Evolutionary conservation across 2,329 filamentous ascomycete species (phyloP), one percentile per base, ranked within the genome.

Genomic region (Hypoxylon sp.): DNA sequence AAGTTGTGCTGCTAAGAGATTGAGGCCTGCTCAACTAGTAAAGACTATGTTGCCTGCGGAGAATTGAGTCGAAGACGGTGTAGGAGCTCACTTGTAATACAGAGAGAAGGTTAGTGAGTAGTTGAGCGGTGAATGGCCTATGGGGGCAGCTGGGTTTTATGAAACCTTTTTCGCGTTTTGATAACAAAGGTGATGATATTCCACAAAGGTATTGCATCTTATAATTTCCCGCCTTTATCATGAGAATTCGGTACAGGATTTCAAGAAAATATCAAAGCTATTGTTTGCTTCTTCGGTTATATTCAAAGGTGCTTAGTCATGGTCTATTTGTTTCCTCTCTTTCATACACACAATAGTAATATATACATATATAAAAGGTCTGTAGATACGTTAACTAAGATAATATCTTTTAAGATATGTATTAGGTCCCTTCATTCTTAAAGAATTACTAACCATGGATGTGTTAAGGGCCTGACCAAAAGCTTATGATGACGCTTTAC

Each of bases 1-100:
- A 30, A 30, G 28, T 9, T 28, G 45, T 30, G 1, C 21, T n/a
- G n/a, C 19, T 49, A 36, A 32, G 34, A 43, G 2, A 46, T 38
- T 49, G 38, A 30, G 49, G 11, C 49, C 49, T 46, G 58, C 38
- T 53, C 49, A n/a, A 48, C 49, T 41, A 43, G 25, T 45, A 48
- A 36, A 57, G 23, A n/a, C 48, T 48, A 43, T 36, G 28, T 0
- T 61, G 3, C 14, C 51, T 21, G 11, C 25, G 23, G n/a, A 17
- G 5, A 34, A 32, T 61, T 32, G 11, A 48, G 10, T 17, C 23
- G 14, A 32, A 23, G 17, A 11, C 5, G n/a, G 14, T 7, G 34
- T 11, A 17, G 14, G 23, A 38, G 30, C 56, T 51, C 34, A 41
- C 43, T 21, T 13, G 13, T 17, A 2, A 19, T 11, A 48, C 1